Conservation (phyloP, 805 yeast genomes). For the Lipomyces kockii region DNA sequence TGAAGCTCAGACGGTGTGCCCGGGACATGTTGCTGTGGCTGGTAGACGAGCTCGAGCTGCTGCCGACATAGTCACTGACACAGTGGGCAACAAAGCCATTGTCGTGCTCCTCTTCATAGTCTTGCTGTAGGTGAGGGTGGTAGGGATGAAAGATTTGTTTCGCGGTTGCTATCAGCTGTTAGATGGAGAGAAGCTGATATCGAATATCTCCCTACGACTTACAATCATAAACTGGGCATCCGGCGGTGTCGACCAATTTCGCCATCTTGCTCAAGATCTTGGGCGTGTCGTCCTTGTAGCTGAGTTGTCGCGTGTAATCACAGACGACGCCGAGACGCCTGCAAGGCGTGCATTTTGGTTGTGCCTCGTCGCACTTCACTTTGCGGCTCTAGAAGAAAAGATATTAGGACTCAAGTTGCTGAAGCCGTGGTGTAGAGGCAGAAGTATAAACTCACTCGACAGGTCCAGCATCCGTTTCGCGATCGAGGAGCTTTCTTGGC, state of each 20-base stretch:
- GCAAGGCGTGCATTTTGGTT: conserved; percentile 33
- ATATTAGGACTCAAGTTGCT: background rate
- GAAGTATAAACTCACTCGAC: conserved; percentile 22
- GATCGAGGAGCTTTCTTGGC: conserved; percentile 13
- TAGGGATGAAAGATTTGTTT: conserved; percentile 24
- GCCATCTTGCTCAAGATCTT: conserved; percentile 30
- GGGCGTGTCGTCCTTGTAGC: conserved; percentile 34
- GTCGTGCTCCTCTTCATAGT: conserved; percentile 26
- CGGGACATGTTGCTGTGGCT: background rate
- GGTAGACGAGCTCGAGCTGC: background rate
- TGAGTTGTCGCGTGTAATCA: conserved; percentile 30
- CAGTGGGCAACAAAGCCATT: conserved; percentile 26
- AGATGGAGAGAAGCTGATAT: background rate
- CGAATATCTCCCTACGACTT: conserved; percentile 2
- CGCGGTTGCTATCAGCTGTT: conserved; percentile 11
- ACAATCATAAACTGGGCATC: conserved; percentile 35
- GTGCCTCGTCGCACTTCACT: conserved; percentile 33
- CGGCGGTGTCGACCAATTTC: conserved; percentile 17
- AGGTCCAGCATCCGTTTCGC: conserved; percentile 35
- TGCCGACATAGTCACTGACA: conserved; percentile 12
- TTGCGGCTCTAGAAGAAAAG: conserved; percentile 22
- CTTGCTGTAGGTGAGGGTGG: conserved; percentile 15
- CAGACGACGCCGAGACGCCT: conserved; percentile 24
- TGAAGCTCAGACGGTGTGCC: background rate
- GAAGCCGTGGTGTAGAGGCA: background rate